Percentiles rank a stretch among this genome's conserved stretches.
phyloP scores from a whole-genome alignment of 1,284 basidiomycete species.

The Calocybe gambosa region DNA sequence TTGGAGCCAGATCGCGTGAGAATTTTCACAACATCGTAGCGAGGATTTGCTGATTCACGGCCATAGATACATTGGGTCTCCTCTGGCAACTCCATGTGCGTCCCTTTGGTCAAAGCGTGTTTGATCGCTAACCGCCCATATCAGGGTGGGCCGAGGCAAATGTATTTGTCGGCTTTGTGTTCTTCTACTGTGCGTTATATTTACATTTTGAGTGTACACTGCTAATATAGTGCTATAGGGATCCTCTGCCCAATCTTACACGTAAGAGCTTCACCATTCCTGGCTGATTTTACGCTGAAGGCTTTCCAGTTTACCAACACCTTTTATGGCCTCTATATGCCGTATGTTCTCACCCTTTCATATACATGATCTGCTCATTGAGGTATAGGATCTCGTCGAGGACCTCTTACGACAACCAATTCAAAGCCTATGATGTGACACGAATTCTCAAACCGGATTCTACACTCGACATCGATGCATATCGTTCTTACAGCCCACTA shows the following conservation, averaged over 20 bases:
- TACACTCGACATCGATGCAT: slow-evolving; percentile 58
- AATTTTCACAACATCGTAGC: slow-evolving; percentile 6
- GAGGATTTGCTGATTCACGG: too few species aligned
- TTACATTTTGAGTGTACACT: neutral
- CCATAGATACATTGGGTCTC: slow-evolving; percentile 42
- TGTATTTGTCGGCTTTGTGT: slow-evolving; percentile 66
- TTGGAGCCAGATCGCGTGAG: slow-evolving; percentile 52
- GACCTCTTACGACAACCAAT: slow-evolving; percentile 57
- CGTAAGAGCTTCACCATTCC: slow-evolving; percentile 19
- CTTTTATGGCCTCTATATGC: slow-evolving; percentile 44
- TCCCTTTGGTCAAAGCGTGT: neutral
- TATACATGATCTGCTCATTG: neutral
- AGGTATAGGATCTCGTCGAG: slow-evolving; percentile 43
- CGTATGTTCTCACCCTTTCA: slow-evolving; percentile 25
- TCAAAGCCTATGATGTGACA: slow-evolving; percentile 59
- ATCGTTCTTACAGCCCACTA: slow-evolving; percentile 74
- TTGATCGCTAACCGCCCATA: neutral
- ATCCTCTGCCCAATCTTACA: slow-evolving; percentile 61
- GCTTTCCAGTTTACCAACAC: slow-evolving; percentile 42
- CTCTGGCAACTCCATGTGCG: slow-evolving; percentile 46
- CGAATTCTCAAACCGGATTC: slow-evolving; percentile 57
- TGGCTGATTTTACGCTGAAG: neutral
- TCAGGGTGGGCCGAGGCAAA: slow-evolving; percentile 69
- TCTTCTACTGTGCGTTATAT: slow-evolving; percentile 50
- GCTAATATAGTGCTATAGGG: slow-evolving; percentile 32